Evolutionary conservation across 2,329 filamentous ascomycete genomes (phyloP), one percentile per base, ranked within the genome.

Genomic region (Xylariaceae sp.): DNA sequence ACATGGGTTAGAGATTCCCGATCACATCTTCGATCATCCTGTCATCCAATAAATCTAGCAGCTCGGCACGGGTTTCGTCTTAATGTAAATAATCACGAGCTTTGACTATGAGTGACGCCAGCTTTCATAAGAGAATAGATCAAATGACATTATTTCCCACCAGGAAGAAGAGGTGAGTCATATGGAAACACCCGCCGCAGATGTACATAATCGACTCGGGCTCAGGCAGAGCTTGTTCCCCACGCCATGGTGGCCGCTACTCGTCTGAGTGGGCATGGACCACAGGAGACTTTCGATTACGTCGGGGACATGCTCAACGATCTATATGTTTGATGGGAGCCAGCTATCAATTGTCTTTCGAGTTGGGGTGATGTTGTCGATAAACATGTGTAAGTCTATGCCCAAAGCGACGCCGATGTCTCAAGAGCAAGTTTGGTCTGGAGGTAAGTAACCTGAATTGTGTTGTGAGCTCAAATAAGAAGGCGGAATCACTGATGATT

Each of bases 91-190:
- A 27, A 23, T 6, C 6, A 11, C 14, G 0, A 19, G 6, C 11
- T 22, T 14, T 14, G 21, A 25, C 20, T n/a, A 25, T 29, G 14
- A 6, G n/a, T 14, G n/a, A 21, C 44, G n/a, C n/a, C n/a, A n/a
- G n/a, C n/a, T n/a, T n/a, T 49, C 2, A 43, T 25, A 7, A 22
- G 12, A 29, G 19, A 4, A 21, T 12, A 53, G 50, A 48, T 33
- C 29, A 17, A 53, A 51, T 27, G 50, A 53, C 35, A 49, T 45
- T 12, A 32, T 53, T 3, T 53, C 50, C 7, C 51, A 53, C 20
- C 40, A 27, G 40, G 51, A 49, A 17, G 48, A 53, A 20, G 50
- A 53, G 33, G 50, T 49, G 35, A 40, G 37, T 4, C 11, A 27
- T n/a, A 5, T 19, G n/a, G 1, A 4, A 1, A 25, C 10, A 17